Base-by-base conservation (phyloP, 2,329 filamentous ascomycete genomes). In the Aspergillus puulaauensis region DNA sequence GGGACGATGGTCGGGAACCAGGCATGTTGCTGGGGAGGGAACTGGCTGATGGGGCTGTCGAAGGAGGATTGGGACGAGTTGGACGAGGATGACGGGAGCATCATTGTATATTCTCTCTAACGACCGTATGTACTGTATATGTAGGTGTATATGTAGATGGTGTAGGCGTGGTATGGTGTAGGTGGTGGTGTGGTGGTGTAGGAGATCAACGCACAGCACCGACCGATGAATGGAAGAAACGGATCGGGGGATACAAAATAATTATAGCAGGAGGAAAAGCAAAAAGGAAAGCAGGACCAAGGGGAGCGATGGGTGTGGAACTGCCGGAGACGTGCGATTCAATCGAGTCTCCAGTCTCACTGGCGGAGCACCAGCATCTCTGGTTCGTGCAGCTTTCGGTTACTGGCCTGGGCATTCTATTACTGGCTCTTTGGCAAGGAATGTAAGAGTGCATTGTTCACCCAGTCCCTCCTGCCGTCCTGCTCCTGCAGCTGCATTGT, bases 11-110 rank as follows among this genome's bases (percentile, higher is more conserved):
- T 41, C 37, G 68, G 63, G 31, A 67, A 70, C 52, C 61, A 58
- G 8, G 65, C 65, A 43, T 68, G 63, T 6, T 66, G 64, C 40
- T 68, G 64, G 51, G 62, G 63, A 41, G 64, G 64, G 39, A 66
- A 65, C 44, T 67, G 69, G n/a, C 65, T 56, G 66, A 67, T 47
- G 40, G 62, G 58, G 59, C 65, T 67, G 48, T 66, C 65, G 54
- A 56, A 65, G 14, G 70, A 72, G 35, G 67, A 68, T 52, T 64
- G 66, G 27, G 68, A 68, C 39, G 68, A 68, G 54, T 69, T 66
- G 31, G 66, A 66, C 15, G 58, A 61, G 49, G 68, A 66, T 27
- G 67, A 65, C 44, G 57, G 63, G 53, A 68, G 65, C 68, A 70
- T 70, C 27, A 35, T 17, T 40, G 47, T 50, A 24, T 47, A 23